Base-by-base conservation (phyloP, 306 rosid genomes). In the Arachis hypogaea region DNA sequence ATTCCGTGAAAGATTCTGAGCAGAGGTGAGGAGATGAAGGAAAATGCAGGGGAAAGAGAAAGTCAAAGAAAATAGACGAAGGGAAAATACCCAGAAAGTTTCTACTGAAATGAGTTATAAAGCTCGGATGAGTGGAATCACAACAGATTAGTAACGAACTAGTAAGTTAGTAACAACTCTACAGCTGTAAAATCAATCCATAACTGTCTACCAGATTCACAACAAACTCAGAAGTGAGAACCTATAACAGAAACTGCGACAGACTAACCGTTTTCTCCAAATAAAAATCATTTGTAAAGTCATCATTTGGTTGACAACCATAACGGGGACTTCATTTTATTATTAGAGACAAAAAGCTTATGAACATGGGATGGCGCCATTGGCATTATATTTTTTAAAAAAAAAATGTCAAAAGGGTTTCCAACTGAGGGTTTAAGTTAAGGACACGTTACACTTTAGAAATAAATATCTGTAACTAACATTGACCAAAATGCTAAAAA, bases 271-370 rank as follows among this genome's bases (percentile, higher is more conserved):
- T 51, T 11, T n/a, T 51, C 56, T 51, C 18, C 56, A 22, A 11
- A 51, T 18, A 71, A 59, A 54, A 59, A 51, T 60, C 47, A 61
- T 74, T 62, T 68, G 46, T 46, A 74, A 77, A 57, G 72, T 0
- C 85, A 80, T 50, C 52, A 79, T 63, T 79, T 71, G 68, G 61
- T 66, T 63, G 49, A 22, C 68, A 44, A 47, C 33, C 51, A 30
- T 46, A 38, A 59, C 40, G 62, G 75, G 55, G 61, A 67, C 56
- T 71, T 61, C 43, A 38, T 71, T 33, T 12, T 61, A 40, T 75
- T 64, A 73, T 65, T 44, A 66, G 68, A 22, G 73, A 55, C 14
- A 44, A 47, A 22, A 59, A 40, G 54, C 5, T 46, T 14, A 28
- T 4, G 33, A 14, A 40, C 36, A 73, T 63, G 40, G 38, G 50